Evolutionary conservation across 768 basidiomycete genomes (phyloP), one percentile per base, ranked within the genome.

Genomic region (Termitomyces sp.): DNA sequence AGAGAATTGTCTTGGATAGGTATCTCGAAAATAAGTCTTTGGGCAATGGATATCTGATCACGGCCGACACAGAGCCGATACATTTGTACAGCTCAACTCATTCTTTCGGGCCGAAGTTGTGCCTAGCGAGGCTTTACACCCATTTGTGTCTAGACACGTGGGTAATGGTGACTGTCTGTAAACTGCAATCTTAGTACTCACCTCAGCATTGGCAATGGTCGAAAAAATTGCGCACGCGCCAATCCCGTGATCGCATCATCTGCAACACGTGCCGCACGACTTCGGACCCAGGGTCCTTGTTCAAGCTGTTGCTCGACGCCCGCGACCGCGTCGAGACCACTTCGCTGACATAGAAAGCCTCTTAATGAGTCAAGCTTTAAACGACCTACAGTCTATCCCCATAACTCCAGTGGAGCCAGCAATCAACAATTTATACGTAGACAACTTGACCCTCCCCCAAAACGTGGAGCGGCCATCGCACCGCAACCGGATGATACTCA

Each of bases 401-500:
- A 42, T 43, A 34, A 48, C 52, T 26, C 39, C 46, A 31, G 14
- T 12, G 4, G 20, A 20, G 1, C 34, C 51, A 54, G 10, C 22
- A 22, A n/a, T 22, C 41, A 18, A 44, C 12, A 32, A 46, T 13
- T 13, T 3, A 54, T 37, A 24, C 32, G 37, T 39, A 18, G 47
- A 61, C 57, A 53, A 58, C 24, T 36, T 39, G 22, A 49, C 57
- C 5, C 54, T 55, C n/a, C 54, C 49, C 3, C 53, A 51, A 27
- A 43, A 58, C 34, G 46, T 58, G 10, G 44, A 61, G 46, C 56
- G 53, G 41, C 44, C 47, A 13, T 39, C 44, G 31, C 22, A 52
- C 32, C 57, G 54, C 39, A 57, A 53, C 29, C 61, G 56, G 32
- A 72, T 74, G 71, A 61, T 67, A 31, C 59, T 77, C 44, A 67